A percentile compares a stretch with the other conserved stretches of the same genome.
These are phyloP conservation scores for Trichosporon sp. DNA, from an alignment of 1,284 basidiomycete species.

Conservation along the genomic window DNA sequence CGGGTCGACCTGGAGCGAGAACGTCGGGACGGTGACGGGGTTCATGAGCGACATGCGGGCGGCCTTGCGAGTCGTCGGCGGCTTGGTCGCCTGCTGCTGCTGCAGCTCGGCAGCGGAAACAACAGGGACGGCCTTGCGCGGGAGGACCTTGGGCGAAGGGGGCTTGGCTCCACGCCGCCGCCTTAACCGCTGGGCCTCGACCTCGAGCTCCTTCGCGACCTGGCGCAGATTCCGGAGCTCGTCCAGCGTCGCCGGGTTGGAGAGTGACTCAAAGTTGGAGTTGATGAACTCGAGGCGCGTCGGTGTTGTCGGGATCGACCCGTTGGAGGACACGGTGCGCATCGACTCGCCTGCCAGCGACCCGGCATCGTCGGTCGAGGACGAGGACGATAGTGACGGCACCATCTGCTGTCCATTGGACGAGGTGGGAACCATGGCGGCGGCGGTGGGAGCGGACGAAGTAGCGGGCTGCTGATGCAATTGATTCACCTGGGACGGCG, in stretches of 20 bases:
- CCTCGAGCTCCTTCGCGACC: constrained; percentile 27
- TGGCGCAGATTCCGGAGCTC: constrained; percentile 26
- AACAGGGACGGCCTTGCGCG: constrained; percentile 30
- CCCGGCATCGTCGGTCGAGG: constrained; percentile 2
- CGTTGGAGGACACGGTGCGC: constrained; percentile 8
- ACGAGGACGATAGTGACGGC: not conserved
- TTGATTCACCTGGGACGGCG: not conserved
- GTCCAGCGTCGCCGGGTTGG: constrained; percentile 25
- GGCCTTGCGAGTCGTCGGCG: not conserved
- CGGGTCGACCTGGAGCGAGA: not conserved
- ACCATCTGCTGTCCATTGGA: not conserved
- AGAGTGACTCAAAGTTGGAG: constrained; percentile 25
- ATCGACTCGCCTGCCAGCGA: constrained; percentile 16
- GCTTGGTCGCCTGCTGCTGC: not conserved
- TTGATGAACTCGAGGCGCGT: constrained; percentile 24
- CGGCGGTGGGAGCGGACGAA: not conserved
- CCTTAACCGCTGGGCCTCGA: constrained; percentile 22
- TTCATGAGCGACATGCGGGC: constrained; percentile 3
- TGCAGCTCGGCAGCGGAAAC: constrained; percentile 15
- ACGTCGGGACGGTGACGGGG: not conserved
- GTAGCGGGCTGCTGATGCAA: not conserved
- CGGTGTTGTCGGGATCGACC: constrained; percentile 9
- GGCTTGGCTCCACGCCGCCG: constrained; percentile 17
- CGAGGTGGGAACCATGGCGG: not conserved
- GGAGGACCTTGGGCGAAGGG: constrained; percentile 20